A percentile compares a stretch with the other conserved stretches of the same genome.
Conservation (phyloP, 2,329 filamentous ascomycete species). For the Fusarium siculi region DNA sequence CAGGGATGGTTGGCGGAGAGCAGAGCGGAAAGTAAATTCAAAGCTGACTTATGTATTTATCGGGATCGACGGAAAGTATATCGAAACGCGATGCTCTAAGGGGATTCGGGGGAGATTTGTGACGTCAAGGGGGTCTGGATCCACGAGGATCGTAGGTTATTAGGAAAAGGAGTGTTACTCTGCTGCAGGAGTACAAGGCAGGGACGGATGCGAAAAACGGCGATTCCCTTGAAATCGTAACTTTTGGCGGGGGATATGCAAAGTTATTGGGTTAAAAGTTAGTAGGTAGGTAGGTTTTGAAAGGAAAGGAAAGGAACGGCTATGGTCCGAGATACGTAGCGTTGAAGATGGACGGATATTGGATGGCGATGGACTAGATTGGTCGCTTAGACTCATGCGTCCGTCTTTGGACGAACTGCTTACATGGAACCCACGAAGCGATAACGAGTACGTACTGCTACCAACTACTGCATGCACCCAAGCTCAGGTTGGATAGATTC, state of each 20-base stretch:
- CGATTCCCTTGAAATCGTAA: conserved; percentile 2
- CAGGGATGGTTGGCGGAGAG: conserved; percentile 4
- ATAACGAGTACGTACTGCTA: conserved; percentile 33
- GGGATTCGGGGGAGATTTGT: conserved; percentile 34
- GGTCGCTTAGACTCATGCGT: conserved; percentile 20
- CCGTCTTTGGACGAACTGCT: conserved; percentile 25
- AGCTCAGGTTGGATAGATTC: background rate
- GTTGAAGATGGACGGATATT: conserved; percentile 21
- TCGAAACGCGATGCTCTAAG: conserved; percentile 31
- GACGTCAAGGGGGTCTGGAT: conserved; percentile 42
- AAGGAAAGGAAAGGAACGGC: conserved; percentile 3
- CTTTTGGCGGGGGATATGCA: conserved; percentile 18
- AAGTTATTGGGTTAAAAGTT: conserved; percentile 6
- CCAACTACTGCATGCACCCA: background rate
- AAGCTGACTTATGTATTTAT: conserved; percentile 26
- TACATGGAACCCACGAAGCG: conserved; percentile 9
- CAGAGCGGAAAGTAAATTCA: conserved; percentile 29
- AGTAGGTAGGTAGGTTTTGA: background rate
- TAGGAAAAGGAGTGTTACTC: conserved; percentile 22
- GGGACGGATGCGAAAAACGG: conserved; percentile 10
- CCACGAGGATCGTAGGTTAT: conserved; percentile 20
- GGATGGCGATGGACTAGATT: conserved; percentile 13
- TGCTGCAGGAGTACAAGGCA: conserved; percentile 21
- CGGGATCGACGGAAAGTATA: conserved; percentile 39
- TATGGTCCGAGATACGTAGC: conserved; percentile 19